Conservation (phyloP, 2,329 filamentous ascomycete genomes). For the Fusarium austroafricanum region DNA sequence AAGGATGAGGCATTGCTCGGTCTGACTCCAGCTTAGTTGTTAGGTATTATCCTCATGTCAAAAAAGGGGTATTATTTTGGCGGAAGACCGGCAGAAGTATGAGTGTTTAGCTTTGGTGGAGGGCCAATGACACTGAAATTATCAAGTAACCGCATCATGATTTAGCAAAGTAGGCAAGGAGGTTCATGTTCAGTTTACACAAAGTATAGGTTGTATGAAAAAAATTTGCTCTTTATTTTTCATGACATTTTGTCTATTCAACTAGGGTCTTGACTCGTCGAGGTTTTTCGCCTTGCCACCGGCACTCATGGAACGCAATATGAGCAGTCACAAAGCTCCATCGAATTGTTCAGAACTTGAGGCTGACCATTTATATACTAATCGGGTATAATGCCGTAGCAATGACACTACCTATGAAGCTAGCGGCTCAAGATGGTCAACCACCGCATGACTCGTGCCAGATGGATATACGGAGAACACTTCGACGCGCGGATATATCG, state of each 20-base stretch:
- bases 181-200: not conserved
- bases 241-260: not conserved
- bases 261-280: not conserved
- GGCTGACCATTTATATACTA: conserved; percentile 2
- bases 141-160: not conserved
- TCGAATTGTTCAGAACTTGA: not conserved
- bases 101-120: not conserved
- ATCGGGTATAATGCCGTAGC: not conserved
- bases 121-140: not conserved
- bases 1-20: not conserved
- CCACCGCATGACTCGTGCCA: conserved; percentile 5
- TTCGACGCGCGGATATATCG: not conserved
- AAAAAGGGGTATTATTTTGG: not conserved
- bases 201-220: not conserved
- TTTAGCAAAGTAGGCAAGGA: not conserved
- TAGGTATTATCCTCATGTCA: not conserved
- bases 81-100: not conserved
- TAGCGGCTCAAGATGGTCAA: not conserved
- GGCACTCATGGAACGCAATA: not conserved
- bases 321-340: not conserved
- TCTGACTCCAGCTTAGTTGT: not conserved
- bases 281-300: not conserved
- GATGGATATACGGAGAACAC: too few species aligned
- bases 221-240: not conserved
- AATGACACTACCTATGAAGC: not conserved